phyloP scores from a whole-genome alignment of 176 grass and related monocot species.

The Pontederia paniculata region DNA sequence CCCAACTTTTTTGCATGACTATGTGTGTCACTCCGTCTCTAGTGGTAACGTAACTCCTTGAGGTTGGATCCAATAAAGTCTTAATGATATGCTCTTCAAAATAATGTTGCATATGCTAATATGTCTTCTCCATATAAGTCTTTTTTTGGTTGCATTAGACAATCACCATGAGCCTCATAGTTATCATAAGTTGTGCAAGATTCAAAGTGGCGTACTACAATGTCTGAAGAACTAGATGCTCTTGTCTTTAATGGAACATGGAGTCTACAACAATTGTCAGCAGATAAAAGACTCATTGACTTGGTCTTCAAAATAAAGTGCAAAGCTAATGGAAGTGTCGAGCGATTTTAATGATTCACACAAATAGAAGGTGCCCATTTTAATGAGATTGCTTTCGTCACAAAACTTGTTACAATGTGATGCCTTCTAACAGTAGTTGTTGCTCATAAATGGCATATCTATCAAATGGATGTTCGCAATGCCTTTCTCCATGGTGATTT shows the following conservation, averaged over 20 bases:
- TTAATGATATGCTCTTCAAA: too few relatives aligned
- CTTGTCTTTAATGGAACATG: not conserved
- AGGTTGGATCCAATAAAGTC: too few relatives aligned
- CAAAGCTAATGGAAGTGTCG: not conserved
- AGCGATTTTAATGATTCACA: not conserved
- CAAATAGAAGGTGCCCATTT: constrained; percentile 2
- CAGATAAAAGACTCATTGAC: not conserved
- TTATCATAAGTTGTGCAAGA: not conserved
- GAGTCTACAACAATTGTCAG: not conserved
- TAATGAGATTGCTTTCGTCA: not conserved
- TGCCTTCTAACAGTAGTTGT: not conserved
- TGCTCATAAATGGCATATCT: not conserved
- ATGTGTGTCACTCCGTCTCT: too few relatives aligned
- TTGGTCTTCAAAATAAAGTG: constrained; percentile 1
- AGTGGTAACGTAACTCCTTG: too few relatives aligned
- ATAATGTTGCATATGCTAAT: not conserved
- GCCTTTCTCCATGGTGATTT: constrained; percentile 9
- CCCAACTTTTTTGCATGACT: too few relatives aligned
- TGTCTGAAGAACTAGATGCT: constrained; percentile 8
- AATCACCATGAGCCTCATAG: not conserved
- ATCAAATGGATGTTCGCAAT: constrained; percentile 14
- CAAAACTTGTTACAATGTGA: not conserved
- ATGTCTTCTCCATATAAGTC: not conserved
- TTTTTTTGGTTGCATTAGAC: not conserved
- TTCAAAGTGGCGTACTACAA: not conserved